Evolutionary conservation across 306 rosid genomes (phyloP).

Genomic region (Malus sylvestris): DNA sequence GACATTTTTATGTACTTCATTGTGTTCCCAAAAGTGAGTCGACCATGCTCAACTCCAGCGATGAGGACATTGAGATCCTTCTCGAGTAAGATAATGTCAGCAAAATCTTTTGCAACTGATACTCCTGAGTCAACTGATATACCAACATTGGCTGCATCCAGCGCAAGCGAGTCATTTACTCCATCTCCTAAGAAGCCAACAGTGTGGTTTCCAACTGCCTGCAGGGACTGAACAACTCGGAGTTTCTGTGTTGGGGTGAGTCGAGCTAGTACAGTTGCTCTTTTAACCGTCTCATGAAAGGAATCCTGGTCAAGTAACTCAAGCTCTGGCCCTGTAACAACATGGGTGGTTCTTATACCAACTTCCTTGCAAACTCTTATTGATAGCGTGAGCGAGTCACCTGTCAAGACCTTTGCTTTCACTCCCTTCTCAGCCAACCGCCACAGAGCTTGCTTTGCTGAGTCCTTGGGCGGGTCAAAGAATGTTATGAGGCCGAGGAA

Average conservation of each 20-base stretch:
- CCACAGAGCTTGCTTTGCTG: slow-evolving; percentile 80
- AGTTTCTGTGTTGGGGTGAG: slow-evolving; percentile 79
- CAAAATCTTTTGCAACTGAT: slow-evolving; percentile 75
- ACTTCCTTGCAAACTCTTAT: slow-evolving; percentile 73
- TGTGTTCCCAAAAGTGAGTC: slow-evolving; percentile 72
- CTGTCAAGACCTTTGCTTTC: slow-evolving; percentile 73
- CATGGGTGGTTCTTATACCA: slow-evolving; percentile 63
- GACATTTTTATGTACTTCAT: slow-evolving; percentile 78
- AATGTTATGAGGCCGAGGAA: slow-evolving; percentile 77
- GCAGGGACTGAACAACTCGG: slow-evolving; percentile 71
- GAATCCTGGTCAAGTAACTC: slow-evolving; percentile 58
- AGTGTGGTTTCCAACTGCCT: slow-evolving; percentile 51
- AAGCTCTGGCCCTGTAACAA: slow-evolving; percentile 72
- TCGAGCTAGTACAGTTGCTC: slow-evolving; percentile 72
- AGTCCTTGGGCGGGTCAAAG: slow-evolving; percentile 82
- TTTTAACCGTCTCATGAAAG: slow-evolving; percentile 60
- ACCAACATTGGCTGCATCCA: slow-evolving; percentile 78
- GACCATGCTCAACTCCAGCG: slow-evolving; percentile 78
- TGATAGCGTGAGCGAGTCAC: slow-evolving; percentile 66
- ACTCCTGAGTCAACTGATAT: slow-evolving; percentile 81
- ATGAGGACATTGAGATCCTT: slow-evolving; percentile 76
- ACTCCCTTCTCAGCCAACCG: slow-evolving; percentile 76
- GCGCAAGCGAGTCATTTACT: slow-evolving; percentile 63
- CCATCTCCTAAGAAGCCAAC: slow-evolving; percentile 87
- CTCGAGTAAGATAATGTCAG: slow-evolving; percentile 78